Percentiles rank a stretch among this genome's conserved stretches.
phyloP scores from a whole-genome alignment of 352 stramenopile species.

The Hyaloperonospora arabidopsidis region DNA sequence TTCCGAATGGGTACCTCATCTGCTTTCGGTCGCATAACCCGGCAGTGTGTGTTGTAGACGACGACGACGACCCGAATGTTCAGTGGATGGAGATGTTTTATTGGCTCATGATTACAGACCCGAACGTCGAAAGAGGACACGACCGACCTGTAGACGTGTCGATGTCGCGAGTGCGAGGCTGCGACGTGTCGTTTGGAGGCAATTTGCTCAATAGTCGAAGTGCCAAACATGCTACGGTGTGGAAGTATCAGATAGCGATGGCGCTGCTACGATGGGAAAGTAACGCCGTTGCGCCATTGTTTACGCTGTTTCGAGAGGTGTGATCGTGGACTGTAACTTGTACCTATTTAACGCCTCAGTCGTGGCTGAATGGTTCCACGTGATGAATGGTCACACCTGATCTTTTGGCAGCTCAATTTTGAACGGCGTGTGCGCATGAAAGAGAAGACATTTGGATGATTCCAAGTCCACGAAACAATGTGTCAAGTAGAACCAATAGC shows the following conservation, averaged over 20 bases:
- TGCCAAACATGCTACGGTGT: slow-evolving; percentile 51
- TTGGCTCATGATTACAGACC: slow-evolving; percentile 64
- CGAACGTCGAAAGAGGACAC: slow-evolving; percentile 13
- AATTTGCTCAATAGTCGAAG: slow-evolving; percentile 59
- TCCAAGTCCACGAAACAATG: no score
- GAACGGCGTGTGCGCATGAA: no score
- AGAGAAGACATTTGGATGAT: no score
- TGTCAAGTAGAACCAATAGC: no score
- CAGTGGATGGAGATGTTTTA: slow-evolving; percentile 80
- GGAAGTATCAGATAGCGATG: slow-evolving; percentile 82
- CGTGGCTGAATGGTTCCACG: neutral
- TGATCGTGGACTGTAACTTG: slow-evolving; percentile 7
- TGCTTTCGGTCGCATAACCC: slow-evolving; percentile 69
- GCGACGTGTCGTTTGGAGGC: slow-evolving; percentile 63
- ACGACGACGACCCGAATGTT: slow-evolving; percentile 54
- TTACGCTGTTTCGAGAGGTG: slow-evolving; percentile 46
- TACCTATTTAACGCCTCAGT: slow-evolving; percentile 19
- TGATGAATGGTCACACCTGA: no score
- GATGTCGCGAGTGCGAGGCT: slow-evolving; percentile 22
- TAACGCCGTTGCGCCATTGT: slow-evolving; percentile 66
- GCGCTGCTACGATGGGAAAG: slow-evolving; percentile 69
- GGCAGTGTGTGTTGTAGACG: slow-evolving; percentile 38
- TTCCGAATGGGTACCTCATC: slow-evolving; percentile 57
- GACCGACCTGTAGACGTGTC: slow-evolving; percentile 11
- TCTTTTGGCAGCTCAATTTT: no score